Evolutionary conservation across 371 early-diverging fungal species (phyloP).

Genomic region (Choanephora cucurbitarum): DNA sequence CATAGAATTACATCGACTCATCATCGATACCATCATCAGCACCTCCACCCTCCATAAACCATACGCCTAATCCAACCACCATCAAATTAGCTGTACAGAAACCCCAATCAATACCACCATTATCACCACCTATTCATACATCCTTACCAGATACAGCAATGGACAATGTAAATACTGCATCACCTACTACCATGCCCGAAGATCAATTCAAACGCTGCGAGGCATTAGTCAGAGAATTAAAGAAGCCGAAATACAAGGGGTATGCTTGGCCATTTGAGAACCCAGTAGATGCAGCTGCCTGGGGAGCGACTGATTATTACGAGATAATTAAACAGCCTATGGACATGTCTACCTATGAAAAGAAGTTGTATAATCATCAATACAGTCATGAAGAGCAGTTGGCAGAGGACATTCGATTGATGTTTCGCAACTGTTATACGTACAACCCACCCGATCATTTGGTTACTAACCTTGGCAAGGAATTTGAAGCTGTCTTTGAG

Average conservation of each 20-base stretch:
- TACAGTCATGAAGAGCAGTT: conserved; percentile 54
- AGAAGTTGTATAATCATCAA: conserved; percentile 62
- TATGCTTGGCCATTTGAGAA: conserved; percentile 60
- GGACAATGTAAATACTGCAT: neutral
- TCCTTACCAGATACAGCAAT: neutral
- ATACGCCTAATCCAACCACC: neutral
- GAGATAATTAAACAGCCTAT: conserved; percentile 93
- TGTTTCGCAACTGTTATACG: conserved; percentile 88
- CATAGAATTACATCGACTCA: too few relatives aligned
- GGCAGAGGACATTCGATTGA: conserved; percentile 60
- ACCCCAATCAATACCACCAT: conserved; percentile 1
- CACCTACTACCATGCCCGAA: conserved; percentile 38
- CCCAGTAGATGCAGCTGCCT: conserved; percentile 90
- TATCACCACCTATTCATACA: neutral
- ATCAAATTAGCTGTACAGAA: conserved; percentile 1
- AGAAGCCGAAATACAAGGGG: conserved; percentile 26
- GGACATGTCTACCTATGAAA: conserved; percentile 91
- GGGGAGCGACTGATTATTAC: conserved; percentile 89
- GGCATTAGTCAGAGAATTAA: conserved; percentile 39
- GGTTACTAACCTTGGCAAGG: conserved; percentile 63
- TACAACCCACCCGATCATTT: conserved; percentile 84
- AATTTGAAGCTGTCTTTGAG: conserved; percentile 56
- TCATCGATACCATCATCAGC: neutral
- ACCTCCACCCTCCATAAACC: too few relatives aligned
- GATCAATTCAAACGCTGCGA: conserved; percentile 70